Evolutionary conservation across 192 early-diverging fungal genomes (phyloP).

Genomic region (Backusella tarrabulga): DNA sequence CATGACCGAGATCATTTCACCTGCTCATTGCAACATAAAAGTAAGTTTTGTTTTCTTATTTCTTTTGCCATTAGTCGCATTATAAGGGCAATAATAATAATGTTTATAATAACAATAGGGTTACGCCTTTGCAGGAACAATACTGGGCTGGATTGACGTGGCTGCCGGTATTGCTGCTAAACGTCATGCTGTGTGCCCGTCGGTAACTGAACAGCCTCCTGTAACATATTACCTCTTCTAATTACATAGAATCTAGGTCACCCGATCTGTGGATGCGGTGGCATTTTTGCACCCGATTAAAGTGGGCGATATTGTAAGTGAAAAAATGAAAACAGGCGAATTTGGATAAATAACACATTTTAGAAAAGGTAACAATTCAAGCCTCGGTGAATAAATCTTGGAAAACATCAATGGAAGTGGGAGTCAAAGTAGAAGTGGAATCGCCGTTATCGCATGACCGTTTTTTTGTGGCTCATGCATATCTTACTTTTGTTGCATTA

Average conservation of each 20-base stretch:
- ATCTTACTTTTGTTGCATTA: constrained; percentile 63
- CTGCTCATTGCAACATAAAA: constrained; percentile 47
- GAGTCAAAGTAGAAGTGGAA: constrained; percentile 68
- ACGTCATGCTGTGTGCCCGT: constrained; percentile 53
- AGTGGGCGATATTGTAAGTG: constrained; percentile 53
- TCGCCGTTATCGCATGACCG: constrained; percentile 52
- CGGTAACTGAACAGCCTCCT: constrained; percentile 30
- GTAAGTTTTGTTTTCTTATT: neutral
- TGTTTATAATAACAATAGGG: constrained; percentile 10
- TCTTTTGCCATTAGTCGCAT: too few relatives aligned
- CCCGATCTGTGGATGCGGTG: constrained; percentile 65
- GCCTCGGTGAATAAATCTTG: constrained; percentile 67
- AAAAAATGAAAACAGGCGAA: neutral
- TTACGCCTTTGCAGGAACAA: constrained; percentile 39
- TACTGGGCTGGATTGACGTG: constrained; percentile 68
- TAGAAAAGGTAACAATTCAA: constrained; percentile 46
- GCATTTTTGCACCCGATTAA: constrained; percentile 65
- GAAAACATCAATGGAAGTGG: constrained; percentile 71
- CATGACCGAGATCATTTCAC: constrained; percentile 55
- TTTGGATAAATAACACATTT: neutral
- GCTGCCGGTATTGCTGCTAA: constrained; percentile 66
- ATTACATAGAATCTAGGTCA: constrained; percentile 41
- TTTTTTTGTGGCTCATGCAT: constrained; percentile 63
- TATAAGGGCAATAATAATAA: too few relatives aligned
- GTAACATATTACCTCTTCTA: neutral